Evolutionary conservation across 495 filamentous ascomycete genomes (phyloP), one percentile per base, ranked within the genome.

Genomic region (Aeminium ludgeri): DNA sequence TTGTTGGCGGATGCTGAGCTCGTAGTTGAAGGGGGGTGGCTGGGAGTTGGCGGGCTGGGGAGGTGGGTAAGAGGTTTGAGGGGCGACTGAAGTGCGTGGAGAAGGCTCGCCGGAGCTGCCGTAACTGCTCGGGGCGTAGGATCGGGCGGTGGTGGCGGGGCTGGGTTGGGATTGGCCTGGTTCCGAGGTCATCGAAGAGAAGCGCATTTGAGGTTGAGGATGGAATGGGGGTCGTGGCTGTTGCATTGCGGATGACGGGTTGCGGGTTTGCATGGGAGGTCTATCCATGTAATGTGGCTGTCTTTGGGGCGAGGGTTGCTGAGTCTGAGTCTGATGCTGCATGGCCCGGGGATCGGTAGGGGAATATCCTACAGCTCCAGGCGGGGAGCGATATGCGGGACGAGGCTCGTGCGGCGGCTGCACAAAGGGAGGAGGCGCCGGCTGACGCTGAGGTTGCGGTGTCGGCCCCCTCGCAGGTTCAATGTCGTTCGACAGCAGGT

Each of bases 1-100:
- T 48, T 97, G 89, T 54, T 97, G 89, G 11, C 89, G 80, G 29
- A 97, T 74, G 23, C 67, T 68, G 32, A 97, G 52, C 39, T 57
- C 46, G 48, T 63, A 61, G 33, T 51, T 44, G 25, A 55, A 48
- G 25, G 52, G 51, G 20, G 44, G 44, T 10, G 38, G 32, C 6
- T 15, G 37, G 3, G 3, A 28, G 10, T 11, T 7, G 8, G 8
- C 7, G 4, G 35, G 36, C 12, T 35, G 38, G 7, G 18, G 6
- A 1, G 36, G 8, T 3, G 20, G 18, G 32, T 1, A 1, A 8
- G 19, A 13, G 3, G 40, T n/a, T n/a, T n/a, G 1, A 7, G 46
- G 39, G 17, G 30, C 11, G 10, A 30, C 16, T 10, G 46, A 34
- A 2, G 35, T 38, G 1, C 25, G 15, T 6, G 45, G 45, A 2